Evolutionary conservation across 140 eudicot genomes (phyloP).

Genomic region (Bidens hawaiensis): DNA sequence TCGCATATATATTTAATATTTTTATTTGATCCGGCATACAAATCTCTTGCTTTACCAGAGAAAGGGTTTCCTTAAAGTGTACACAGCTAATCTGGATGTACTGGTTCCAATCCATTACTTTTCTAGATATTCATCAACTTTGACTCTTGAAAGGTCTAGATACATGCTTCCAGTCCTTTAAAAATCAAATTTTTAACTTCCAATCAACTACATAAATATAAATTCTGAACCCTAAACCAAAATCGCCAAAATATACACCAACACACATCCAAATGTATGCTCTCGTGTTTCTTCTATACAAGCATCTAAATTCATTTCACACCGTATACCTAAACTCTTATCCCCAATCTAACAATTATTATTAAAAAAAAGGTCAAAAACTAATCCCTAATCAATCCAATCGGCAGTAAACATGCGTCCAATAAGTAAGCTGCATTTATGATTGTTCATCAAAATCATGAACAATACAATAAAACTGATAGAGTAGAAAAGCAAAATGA

Average conservation of each 20-base stretch:
- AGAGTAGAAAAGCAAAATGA: too few species aligned
- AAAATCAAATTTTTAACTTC: too few species aligned
- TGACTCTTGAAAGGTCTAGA: neutral
- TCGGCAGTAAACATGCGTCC: too few species aligned
- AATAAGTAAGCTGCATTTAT: conserved; percentile 4
- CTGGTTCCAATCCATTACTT: neutral
- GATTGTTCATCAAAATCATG: neutral
- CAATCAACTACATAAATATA: too few species aligned
- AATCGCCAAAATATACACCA: too few species aligned
- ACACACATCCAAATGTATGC: too few species aligned
- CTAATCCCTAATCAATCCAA: neutral
- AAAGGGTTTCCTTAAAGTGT: neutral
- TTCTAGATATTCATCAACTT: neutral
- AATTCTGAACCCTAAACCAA: too few species aligned
- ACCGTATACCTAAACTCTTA: too few species aligned
- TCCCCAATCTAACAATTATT: neutral
- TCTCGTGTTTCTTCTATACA: too few species aligned
- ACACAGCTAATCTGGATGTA: neutral
- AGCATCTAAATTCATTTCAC: neutral
- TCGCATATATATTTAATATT: too few species aligned
- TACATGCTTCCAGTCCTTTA: neutral
- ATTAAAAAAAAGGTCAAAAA: neutral
- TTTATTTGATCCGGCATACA: too few species aligned
- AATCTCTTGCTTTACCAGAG: neutral
- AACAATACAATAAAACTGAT: neutral